These are phyloP conservation scores for Coemansia sp. DNA, from an alignment of 192 early-diverging fungal genomes.

Conservation along the genomic window DNA sequence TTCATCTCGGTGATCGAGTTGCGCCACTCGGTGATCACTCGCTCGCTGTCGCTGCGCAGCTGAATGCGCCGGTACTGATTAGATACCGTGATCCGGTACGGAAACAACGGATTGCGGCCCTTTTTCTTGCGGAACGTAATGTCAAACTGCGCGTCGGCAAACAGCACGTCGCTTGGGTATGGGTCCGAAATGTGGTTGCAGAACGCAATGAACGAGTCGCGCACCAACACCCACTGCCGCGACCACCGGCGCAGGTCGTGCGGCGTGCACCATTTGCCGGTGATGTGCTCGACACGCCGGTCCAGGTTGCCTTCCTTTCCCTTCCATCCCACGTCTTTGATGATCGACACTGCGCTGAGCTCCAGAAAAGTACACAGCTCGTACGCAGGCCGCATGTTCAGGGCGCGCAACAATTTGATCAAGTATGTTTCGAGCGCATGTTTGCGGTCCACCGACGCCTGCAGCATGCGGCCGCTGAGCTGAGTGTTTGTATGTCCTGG, in stretches of 20 bases:
- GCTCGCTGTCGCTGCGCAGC: slow-evolving; percentile 63
- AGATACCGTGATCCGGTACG: slow-evolving; percentile 60
- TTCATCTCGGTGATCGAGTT: slow-evolving; percentile 60
- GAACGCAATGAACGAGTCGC: slow-evolving; percentile 65
- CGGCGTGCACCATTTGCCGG: slow-evolving; percentile 48
- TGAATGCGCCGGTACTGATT: slow-evolving; percentile 64
- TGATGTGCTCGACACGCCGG: slow-evolving; percentile 58
- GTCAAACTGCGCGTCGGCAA: slow-evolving; percentile 53
- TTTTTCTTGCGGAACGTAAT: slow-evolving; percentile 50
- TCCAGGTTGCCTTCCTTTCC: slow-evolving; percentile 77
- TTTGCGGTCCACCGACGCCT: slow-evolving; percentile 52
- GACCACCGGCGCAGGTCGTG: slow-evolving; percentile 57
- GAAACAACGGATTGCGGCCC: slow-evolving; percentile 55
- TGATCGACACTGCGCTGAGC: slow-evolving; percentile 67
- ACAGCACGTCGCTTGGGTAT: slow-evolving; percentile 52
- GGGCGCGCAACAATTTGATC: slow-evolving; percentile 55
- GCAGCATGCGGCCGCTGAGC: slow-evolving; percentile 22
- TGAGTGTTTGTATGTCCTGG: slow-evolving; percentile 17
- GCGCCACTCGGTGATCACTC: slow-evolving; percentile 68
- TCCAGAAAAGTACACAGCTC: slow-evolving; percentile 78
- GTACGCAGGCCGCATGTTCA: slow-evolving; percentile 62
- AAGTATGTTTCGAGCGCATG: slow-evolving; percentile 64
- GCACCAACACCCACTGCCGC: slow-evolving; percentile 68
- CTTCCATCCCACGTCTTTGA: slow-evolving; percentile 80
- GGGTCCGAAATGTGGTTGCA: slow-evolving; percentile 53